These are phyloP conservation scores for Tricharina praecox DNA, from an alignment of 495 filamentous ascomycete genomes.

Conservation along the genomic window DNA sequence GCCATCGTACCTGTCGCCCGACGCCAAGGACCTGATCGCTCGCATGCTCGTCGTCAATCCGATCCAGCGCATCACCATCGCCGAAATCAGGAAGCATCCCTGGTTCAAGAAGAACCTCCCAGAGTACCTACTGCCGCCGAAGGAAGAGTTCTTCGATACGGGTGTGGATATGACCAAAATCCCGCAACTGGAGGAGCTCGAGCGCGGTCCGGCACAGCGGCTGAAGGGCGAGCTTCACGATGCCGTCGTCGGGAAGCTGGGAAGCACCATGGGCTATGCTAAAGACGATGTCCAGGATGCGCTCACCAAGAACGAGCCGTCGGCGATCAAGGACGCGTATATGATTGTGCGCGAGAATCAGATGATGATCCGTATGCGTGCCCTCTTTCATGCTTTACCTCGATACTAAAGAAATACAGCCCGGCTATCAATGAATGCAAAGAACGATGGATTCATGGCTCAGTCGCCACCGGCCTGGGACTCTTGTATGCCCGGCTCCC, in stretches of 20 bases:
- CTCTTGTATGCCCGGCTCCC: conserved; percentile 28
- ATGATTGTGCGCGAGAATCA: conserved; percentile 95
- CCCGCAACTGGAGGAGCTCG: conserved; percentile 62
- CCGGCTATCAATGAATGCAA: conserved; percentile 30
- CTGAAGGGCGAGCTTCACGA: conserved; percentile 81
- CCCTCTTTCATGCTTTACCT: conserved; percentile 2
- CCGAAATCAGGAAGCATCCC: conserved; percentile 81
- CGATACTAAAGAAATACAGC: too few relatives aligned
- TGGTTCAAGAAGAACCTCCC: conserved; percentile 86
- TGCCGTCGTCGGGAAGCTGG: conserved; percentile 81
- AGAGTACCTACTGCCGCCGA: conserved; percentile 69
- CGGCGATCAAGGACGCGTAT: conserved; percentile 96
- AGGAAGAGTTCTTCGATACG: conserved; percentile 81
- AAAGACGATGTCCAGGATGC: conserved; percentile 91
- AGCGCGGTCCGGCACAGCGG: conserved; percentile 54
- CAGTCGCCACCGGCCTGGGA: conserved; percentile 36
- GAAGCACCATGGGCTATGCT: conserved; percentile 93
- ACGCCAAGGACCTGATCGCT: conserved; percentile 70
- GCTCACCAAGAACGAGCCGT: conserved; percentile 75
- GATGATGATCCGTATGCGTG: conserved; percentile 85
- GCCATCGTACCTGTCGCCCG: conserved; percentile 69
- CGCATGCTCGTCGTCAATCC: conserved; percentile 92
- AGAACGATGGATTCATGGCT: conserved; percentile 35
- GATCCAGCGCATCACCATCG: conserved; percentile 78
- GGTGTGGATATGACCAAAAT: conserved; percentile 82